Percentiles rank a stretch among this genome's conserved stretches.
These are phyloP conservation scores for Setaria italica DNA, from an alignment of 202 grass and related monocot genomes.

Conservation along the genomic window DNA sequence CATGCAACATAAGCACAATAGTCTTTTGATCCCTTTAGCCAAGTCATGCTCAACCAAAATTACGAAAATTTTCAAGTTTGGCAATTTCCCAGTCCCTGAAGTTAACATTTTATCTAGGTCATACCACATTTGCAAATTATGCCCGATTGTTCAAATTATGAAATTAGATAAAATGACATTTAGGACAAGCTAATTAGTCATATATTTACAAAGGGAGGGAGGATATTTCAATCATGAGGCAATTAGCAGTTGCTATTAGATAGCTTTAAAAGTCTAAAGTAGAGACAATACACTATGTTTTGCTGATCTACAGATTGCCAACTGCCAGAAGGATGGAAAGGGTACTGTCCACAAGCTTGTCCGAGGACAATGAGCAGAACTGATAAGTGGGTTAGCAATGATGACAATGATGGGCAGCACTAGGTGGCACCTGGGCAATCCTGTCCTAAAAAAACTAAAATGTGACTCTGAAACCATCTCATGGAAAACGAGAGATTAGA, in stretches of 20 bases:
- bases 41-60: conserved; percentile 14
- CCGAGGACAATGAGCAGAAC: neutral
- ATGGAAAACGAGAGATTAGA: neutral
- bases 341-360: neutral
- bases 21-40: neutral
- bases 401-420: neutral
- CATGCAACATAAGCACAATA: conserved; percentile 3
- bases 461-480: neutral
- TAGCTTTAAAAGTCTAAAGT: neutral
- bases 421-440: neutral
- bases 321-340: neutral
- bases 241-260: neutral
- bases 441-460: no score
- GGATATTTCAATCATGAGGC: neutral
- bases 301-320: neutral
- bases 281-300: neutral
- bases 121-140: neutral
- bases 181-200: neutral
- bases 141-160: neutral
- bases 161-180: neutral
- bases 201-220: neutral
- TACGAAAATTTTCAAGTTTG: neutral
- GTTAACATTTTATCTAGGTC: neutral
- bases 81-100: neutral
- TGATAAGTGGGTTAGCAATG: neutral